Evolutionary conservation across 345 rosid species (phyloP).

Genomic region (Eucalyptus pauciflora): DNA sequence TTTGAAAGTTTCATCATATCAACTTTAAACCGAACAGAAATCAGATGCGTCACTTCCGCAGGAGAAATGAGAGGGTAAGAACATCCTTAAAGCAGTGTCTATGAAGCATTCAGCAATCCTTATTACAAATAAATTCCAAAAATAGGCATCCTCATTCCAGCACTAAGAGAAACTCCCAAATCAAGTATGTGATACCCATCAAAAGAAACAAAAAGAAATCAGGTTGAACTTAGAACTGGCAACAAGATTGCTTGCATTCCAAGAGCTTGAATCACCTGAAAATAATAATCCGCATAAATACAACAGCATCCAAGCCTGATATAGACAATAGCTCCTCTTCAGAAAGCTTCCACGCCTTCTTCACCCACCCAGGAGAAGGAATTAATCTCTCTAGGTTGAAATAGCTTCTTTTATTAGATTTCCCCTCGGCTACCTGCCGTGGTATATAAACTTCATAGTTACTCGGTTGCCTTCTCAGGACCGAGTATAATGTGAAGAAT

Average conservation of each 20-base stretch:
- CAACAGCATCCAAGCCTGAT: constrained; percentile 81
- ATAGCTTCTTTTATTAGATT: constrained; percentile 29
- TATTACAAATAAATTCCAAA: not conserved
- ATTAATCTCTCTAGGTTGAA: constrained; percentile 66
- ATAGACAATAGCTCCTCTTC: constrained; percentile 54
- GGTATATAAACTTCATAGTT: constrained; percentile 69
- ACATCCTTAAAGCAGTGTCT: not conserved
- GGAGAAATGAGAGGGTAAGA: not conserved
- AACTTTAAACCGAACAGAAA: not conserved
- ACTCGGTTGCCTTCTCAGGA: constrained; percentile 70
- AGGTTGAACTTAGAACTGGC: not conserved
- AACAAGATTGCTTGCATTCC: not conserved
- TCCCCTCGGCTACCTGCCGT: constrained; percentile 59
- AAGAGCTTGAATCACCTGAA: constrained; percentile 41
- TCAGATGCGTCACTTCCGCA: not conserved
- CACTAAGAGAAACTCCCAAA: not conserved
- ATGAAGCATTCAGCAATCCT: not conserved
- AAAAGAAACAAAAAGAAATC: not conserved
- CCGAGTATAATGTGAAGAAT: constrained; percentile 60
- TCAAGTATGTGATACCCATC: not conserved
- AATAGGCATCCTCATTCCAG: not conserved
- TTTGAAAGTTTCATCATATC: not conserved
- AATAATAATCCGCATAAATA: constrained; percentile 68
- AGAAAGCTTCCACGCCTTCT: constrained; percentile 57
- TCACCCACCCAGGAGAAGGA: constrained; percentile 84